Percentiles rank a stretch among this genome's conserved stretches.
Evolutionary conservation across 179 eudicot genomes (phyloP).

Genomic region (Sideroxylon spinosum): DNA sequence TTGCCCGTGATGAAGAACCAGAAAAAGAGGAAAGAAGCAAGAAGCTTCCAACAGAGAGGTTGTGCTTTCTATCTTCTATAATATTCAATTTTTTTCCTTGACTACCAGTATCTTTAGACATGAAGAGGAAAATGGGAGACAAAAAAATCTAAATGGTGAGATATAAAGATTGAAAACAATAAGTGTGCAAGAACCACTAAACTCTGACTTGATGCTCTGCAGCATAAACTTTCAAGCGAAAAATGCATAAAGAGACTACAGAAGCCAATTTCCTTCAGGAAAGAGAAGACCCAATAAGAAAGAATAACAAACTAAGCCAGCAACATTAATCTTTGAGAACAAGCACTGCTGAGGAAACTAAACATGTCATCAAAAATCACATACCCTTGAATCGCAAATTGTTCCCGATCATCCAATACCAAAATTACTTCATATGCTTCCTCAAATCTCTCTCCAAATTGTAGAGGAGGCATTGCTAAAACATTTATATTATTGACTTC

Average conservation of each 20-base stretch:
- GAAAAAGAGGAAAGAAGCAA: too few relatives aligned
- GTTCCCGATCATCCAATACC: conserved; percentile 81
- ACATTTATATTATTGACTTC: conserved; percentile 31
- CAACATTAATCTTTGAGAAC: background rate
- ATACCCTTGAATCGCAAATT: conserved; percentile 67
- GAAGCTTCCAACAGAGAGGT: too few relatives aligned
- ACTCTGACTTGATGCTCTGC: background rate
- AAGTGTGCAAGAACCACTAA: too few relatives aligned
- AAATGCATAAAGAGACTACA: background rate
- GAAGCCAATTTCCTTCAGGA: background rate
- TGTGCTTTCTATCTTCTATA: too few relatives aligned
- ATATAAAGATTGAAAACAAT: too few relatives aligned
- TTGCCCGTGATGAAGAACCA: too few relatives aligned
- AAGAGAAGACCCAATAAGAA: too few relatives aligned
- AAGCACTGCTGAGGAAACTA: background rate
- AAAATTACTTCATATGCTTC: conserved; percentile 72
- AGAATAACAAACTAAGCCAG: too few relatives aligned
- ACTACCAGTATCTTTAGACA: too few relatives aligned
- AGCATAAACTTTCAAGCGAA: background rate
- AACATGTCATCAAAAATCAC: conserved; percentile 22
- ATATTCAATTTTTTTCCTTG: too few relatives aligned
- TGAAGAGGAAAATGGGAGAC: too few relatives aligned
- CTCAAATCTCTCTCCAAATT: conserved; percentile 62
- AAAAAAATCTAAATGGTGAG: too few relatives aligned
- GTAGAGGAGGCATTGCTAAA: conserved; percentile 71